Percentiles rank a stretch among this genome's conserved stretches.
These are phyloP conservation scores for Alternaria sp. DNA, from an alignment of 2,329 filamentous ascomycete species.

Conservation along the genomic window DNA sequence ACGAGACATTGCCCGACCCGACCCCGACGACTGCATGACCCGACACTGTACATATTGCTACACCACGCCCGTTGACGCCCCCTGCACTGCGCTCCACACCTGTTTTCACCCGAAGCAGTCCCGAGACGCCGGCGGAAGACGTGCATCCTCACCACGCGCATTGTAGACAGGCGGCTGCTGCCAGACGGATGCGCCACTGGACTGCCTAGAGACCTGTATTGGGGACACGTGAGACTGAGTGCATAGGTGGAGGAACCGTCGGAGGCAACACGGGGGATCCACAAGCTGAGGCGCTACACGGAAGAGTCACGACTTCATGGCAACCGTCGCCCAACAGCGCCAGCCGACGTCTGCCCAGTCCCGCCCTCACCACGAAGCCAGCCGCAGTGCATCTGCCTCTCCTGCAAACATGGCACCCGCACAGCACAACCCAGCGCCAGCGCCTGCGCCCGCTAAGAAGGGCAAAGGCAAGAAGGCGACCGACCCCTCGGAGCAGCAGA, in stretches of 20 bases:
- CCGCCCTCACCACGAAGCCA: slow-evolving; percentile 49
- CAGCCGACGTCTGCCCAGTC: slow-evolving; percentile 39
- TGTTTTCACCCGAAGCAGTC: slow-evolving; percentile 19
- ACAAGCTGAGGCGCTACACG: slow-evolving; percentile 15
- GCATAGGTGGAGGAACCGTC: slow-evolving; percentile 11
- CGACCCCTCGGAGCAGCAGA: slow-evolving; percentile 88
- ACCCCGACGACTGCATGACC: slow-evolving; percentile 6
- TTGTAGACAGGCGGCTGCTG: slow-evolving; percentile 17
- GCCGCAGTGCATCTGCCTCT: slow-evolving; percentile 49
- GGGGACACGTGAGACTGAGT: slow-evolving; percentile 1
- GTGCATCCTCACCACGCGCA: slow-evolving; percentile 21
- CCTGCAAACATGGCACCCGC: slow-evolving; percentile 53
- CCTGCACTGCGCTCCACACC: slow-evolving; percentile 4
- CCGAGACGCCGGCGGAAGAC: slow-evolving; percentile 38
- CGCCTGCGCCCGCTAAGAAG: slow-evolving; percentile 70
- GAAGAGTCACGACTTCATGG: slow-evolving; percentile 38
- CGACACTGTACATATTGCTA: slow-evolving; percentile 5
- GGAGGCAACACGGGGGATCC: slow-evolving; percentile 24
- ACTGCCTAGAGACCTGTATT: slow-evolving; percentile 13
- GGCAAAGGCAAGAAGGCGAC: slow-evolving; percentile 82
- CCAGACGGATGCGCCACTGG: slow-evolving; percentile 21
- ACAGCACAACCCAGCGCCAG: slow-evolving; percentile 56
- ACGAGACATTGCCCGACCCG: slow-evolving; percentile 18
- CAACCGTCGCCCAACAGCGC: slow-evolving; percentile 46
- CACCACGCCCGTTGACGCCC: slow-evolving; percentile 9